Base-by-base conservation (phyloP, 345 rosid species). In the Syzygium aromaticum region DNA sequence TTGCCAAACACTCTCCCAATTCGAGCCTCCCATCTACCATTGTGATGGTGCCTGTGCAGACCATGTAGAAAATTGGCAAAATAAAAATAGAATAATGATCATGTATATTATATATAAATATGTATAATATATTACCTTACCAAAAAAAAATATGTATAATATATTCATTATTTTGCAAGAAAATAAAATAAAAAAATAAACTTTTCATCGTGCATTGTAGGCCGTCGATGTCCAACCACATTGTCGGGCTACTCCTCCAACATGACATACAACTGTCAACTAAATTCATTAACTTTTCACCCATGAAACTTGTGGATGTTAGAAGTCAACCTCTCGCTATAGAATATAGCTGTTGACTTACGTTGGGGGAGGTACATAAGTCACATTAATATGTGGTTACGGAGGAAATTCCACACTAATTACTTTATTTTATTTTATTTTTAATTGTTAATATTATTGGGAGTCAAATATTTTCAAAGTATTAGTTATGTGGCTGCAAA, bases 1-100 rank as follows among this genome's bases (percentile, higher is more conserved):
- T 95, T 95, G 59, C 96, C 97, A 84, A 93, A 94, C n/a, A 95
- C 97, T 85, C 97, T 90, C 3, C 97, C 96, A 85, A 95, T 95
- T 67, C 96, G 91, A 82, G 97, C 97, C 86, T 95, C 97, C 96
- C 97, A 95, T 91, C 97, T 95, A 19, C 97, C 97, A 89, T 94
- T 95, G 54, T 95, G 97, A 85, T 95, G 96, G 90, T 95, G 97
- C 87, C 96, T 95, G 92, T 57, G 49, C 63, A 46, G n/a, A 49
- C 40, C 28, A 63, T 4, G 10, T 7, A 8, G 43, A 33, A 87
- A 27, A 8, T 86, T 22, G 33, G 30, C 28, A 51, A 43, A 38
- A 51, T 3, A 16, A 22, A 16, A 27, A 54, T 25, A 3, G 3
- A 77, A 21, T 46, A 52, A 28, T 33, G 16, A 59, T 11, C 64